Percentiles rank a stretch among this genome's conserved stretches.
Conservation (phyloP, 352 stramenopile genomes). For the Phytopythium montanum region DNA sequence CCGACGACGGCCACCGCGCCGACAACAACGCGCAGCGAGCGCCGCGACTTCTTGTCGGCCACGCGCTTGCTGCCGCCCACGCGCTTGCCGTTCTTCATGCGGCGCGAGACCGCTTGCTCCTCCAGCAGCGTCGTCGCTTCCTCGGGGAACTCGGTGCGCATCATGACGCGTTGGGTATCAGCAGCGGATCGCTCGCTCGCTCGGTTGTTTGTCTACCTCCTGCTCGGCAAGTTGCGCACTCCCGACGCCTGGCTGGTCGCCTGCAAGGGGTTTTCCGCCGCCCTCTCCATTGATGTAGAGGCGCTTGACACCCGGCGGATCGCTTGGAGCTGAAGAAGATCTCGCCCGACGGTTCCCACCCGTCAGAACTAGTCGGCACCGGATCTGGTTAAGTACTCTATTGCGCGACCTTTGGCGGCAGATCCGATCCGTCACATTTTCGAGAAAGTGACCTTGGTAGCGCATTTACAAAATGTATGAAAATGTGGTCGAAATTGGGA, state of each 20-base stretch:
- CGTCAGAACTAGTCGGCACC: too few species aligned
- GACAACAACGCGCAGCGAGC: not conserved
- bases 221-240: not conserved
- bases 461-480: too few species aligned
- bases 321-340: too few species aligned
- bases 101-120: not conserved
- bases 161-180: not conserved
- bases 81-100: not conserved
- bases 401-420: not conserved
- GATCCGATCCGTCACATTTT: conserved; percentile 1
- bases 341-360: too few species aligned
- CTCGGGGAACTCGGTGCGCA: conserved; percentile 8
- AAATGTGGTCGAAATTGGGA: not conserved
- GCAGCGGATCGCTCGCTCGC: not conserved
- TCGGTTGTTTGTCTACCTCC: not conserved
- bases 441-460: too few species aligned
- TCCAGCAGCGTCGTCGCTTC: conserved; percentile 8
- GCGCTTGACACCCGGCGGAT: not conserved
- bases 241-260: not conserved
- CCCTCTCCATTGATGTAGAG: not conserved
- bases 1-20: not conserved
- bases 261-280: not conserved
- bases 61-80: not conserved
- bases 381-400: not conserved
- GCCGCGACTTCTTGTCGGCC: not conserved